phyloP scores from a whole-genome alignment of 805 yeast genomes.

The Suhomyces vadensis region DNA sequence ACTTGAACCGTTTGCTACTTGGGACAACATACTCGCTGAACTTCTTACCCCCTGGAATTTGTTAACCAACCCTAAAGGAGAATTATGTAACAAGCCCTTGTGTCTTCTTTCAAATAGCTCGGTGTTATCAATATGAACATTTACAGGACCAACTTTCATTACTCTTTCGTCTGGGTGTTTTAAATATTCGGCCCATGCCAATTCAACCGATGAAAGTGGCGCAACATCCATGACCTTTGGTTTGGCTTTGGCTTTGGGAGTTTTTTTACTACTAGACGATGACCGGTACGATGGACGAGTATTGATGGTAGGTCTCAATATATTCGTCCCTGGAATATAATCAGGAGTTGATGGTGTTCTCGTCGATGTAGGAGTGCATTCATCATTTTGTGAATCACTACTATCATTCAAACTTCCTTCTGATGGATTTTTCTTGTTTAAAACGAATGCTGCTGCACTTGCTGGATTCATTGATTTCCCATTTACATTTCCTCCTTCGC shows the following conservation, averaged over 20 bases:
- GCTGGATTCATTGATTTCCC: conserved; percentile 25
- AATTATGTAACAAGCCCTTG: conserved; percentile 57
- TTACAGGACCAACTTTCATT: conserved; percentile 54
- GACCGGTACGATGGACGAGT: conserved; percentile 27
- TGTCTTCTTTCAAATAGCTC: conserved; percentile 56
- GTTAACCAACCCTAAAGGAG: conserved; percentile 50
- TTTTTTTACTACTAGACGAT: conserved; percentile 16
- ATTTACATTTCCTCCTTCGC: conserved; percentile 9
- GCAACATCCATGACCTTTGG: conserved; percentile 39
- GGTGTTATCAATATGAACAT: conserved; percentile 43
- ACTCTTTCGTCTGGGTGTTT: conserved; percentile 61
- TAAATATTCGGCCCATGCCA: conserved; percentile 58
- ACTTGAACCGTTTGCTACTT: conserved; percentile 39
- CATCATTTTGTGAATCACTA: conserved; percentile 3
- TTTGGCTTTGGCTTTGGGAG: conserved; percentile 20
- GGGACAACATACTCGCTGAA: conserved; percentile 34
- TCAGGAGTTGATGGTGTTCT: conserved; percentile 31
- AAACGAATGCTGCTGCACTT: conserved; percentile 42
- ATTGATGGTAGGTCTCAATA: conserved; percentile 51
- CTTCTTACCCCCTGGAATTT: conserved; percentile 23
- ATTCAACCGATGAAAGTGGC: conserved; percentile 54
- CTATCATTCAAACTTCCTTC: conserved; percentile 8
- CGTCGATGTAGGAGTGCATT: conserved; percentile 28
- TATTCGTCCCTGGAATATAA: conserved; percentile 59
- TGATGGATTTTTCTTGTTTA: conserved; percentile 22